Evolutionary conservation across 345 rosid genomes (phyloP).

Genomic region (Eucalyptus cloeziana): DNA sequence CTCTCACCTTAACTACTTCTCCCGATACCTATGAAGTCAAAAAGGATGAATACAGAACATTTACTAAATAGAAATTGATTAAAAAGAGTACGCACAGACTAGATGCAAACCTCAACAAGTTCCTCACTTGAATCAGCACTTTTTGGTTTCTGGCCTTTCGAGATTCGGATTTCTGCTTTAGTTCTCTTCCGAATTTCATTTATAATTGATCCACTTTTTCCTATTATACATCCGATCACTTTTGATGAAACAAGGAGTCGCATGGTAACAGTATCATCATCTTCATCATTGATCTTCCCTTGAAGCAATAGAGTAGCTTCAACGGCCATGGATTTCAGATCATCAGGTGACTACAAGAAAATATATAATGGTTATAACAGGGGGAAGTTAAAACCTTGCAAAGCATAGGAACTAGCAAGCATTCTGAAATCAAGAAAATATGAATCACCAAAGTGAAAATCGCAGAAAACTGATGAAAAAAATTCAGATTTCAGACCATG

Average conservation of each 20-base stretch:
- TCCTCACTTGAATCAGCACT: constrained; percentile 69
- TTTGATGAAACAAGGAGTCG: constrained; percentile 77
- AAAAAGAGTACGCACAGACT: neutral
- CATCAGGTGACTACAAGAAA: constrained; percentile 61
- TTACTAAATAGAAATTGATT: neutral
- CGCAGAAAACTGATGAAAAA: neutral
- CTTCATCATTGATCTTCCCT: constrained; percentile 79
- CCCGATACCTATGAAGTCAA: constrained; percentile 45
- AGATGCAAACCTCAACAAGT: constrained; percentile 65
- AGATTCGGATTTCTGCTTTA: constrained; percentile 66
- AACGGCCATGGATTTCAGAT: constrained; percentile 89
- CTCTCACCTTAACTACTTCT: constrained; percentile 63
- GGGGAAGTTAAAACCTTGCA: neutral
- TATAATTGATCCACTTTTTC: constrained; percentile 85
- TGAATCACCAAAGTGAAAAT: neutral
- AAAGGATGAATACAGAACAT: neutral
- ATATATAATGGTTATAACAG: neutral
- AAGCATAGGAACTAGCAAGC: neutral
- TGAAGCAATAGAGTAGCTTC: constrained; percentile 87
- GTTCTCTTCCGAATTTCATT: constrained; percentile 89
- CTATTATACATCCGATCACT: constrained; percentile 91
- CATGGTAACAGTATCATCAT: constrained; percentile 43
- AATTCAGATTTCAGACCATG: neutral
- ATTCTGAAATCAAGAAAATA: neutral
- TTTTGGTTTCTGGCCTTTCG: constrained; percentile 62